Evolutionary conservation across 1,284 basidiomycete genomes (phyloP).

Genomic region (Tilletiopsis washingtonensis): DNA sequence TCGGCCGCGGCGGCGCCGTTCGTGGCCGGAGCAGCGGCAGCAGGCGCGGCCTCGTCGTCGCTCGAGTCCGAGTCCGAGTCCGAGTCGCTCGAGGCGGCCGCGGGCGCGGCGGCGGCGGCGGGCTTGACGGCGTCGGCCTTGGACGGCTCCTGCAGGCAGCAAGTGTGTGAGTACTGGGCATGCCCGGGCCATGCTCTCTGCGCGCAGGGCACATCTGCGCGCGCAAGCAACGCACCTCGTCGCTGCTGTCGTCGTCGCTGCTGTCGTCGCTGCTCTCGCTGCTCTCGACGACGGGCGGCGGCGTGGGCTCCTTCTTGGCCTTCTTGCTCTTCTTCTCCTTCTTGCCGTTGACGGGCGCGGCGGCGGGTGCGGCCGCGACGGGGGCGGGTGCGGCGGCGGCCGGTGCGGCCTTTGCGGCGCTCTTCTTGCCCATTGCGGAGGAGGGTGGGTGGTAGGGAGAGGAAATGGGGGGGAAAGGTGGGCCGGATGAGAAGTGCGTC

Average conservation of each 20-base stretch:
- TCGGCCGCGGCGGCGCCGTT: constrained; percentile 18
- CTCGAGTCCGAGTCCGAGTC: constrained; percentile 11
- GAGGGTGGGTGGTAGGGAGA: no score
- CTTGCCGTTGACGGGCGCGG: constrained; percentile 19
- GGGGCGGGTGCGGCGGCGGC: constrained; percentile 1
- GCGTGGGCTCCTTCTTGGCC: constrained; percentile 27
- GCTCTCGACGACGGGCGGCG: constrained; percentile 10
- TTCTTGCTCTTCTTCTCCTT: constrained; percentile 20
- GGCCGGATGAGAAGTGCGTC: no score
- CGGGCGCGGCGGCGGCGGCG: not conserved
- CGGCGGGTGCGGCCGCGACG: constrained; percentile 13
- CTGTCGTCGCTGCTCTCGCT: constrained; percentile 2
- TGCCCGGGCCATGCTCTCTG: no score
- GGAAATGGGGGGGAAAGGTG: no score
- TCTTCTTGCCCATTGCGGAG: constrained; percentile 6
- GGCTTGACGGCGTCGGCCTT: constrained; percentile 5
- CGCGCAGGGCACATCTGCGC: no score
- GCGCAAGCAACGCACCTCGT: constrained; percentile 1
- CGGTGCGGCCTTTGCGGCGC: not conserved
- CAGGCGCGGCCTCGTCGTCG: constrained; percentile 15
- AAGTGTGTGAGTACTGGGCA: not conserved
- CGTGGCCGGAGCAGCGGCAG: constrained; percentile 15
- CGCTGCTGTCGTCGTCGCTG: constrained; percentile 9
- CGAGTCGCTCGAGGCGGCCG: constrained; percentile 4
- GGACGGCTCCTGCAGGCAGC: constrained; percentile 2